These are phyloP conservation scores for Ustilago vetiveriae DNA, from an alignment of 1,284 basidiomycete genomes.

Conservation along the genomic window DNA sequence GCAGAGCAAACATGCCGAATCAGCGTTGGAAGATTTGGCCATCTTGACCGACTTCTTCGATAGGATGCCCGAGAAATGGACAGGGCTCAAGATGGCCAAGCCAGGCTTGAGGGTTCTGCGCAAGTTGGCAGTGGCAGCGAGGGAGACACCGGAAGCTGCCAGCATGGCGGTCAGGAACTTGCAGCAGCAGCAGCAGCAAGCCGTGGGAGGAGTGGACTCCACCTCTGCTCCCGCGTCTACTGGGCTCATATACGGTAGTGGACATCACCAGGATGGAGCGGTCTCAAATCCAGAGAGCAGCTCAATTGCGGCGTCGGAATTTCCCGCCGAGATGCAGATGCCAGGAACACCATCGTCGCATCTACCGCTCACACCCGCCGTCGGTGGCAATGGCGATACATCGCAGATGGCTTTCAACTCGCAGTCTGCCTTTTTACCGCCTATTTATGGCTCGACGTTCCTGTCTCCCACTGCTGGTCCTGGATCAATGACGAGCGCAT, in stretches of 20 bases:
- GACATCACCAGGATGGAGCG: neutral
- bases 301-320: neutral
- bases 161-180: conserved; percentile 16
- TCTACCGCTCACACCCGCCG: neutral
- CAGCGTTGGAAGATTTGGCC: conserved; percentile 35
- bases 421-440: conserved; percentile 16
- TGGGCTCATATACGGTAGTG: neutral
- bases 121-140: conserved; percentile 38
- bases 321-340: neutral
- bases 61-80: conserved; percentile 38
- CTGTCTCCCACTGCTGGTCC: neutral
- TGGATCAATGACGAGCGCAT: conserved; percentile 1
- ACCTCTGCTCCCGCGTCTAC: too few species aligned
- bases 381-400: neutral
- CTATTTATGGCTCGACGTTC: conserved; percentile 14
- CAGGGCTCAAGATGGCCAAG: conserved; percentile 40
- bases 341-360: neutral
- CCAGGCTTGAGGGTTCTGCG: conserved; percentile 37
- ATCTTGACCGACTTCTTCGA: conserved; percentile 40
- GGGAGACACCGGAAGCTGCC: conserved; percentile 35
- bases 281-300: neutral
- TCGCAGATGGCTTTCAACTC: conserved; percentile 8
- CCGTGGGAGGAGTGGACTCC: neutral
- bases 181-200: neutral
- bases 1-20: conserved; percentile 36